Conservation (phyloP, 345 rosid genomes). For the Mallotus nudiflorus region DNA sequence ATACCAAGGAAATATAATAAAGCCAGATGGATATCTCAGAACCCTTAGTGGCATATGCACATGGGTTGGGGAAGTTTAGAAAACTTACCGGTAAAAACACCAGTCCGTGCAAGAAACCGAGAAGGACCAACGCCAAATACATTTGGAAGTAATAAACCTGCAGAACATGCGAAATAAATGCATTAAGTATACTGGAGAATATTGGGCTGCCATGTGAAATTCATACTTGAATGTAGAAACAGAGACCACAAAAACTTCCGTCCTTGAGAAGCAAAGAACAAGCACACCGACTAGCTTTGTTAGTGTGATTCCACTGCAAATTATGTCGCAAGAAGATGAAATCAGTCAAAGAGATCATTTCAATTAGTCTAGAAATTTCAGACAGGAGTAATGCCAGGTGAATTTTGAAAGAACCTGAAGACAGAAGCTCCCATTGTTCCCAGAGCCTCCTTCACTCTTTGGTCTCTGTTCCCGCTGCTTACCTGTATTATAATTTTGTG, state of each 20-base stretch:
- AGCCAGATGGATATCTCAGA: background rate
- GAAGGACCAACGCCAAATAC: constrained; percentile 92
- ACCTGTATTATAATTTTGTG: constrained; percentile 44
- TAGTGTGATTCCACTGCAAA: constrained; percentile 82
- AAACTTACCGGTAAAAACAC: constrained; percentile 86
- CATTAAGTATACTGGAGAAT: background rate
- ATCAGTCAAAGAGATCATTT: background rate
- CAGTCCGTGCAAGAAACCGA: constrained; percentile 94
- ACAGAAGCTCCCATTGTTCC: constrained; percentile 98
- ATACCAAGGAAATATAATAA: background rate
- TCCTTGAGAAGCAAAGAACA: constrained; percentile 92
- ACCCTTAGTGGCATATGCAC: background rate
- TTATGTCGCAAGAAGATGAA: constrained; percentile 8
- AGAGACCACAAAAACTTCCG: constrained; percentile 92
- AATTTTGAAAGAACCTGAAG: constrained; percentile 56
- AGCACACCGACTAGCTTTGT: constrained; percentile 93
- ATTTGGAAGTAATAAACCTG: constrained; percentile 98
- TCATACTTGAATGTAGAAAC: background rate
- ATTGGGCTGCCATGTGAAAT: background rate
- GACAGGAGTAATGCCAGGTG: background rate
- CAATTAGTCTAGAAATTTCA: background rate
- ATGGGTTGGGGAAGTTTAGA: background rate
- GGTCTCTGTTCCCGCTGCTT: constrained; percentile 67
- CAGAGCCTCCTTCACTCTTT: constrained; percentile 79
- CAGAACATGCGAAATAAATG: background rate